Evolutionary conservation across 371 early-diverging fungal genomes (phyloP).

Genomic region (Mortierella sp.): DNA sequence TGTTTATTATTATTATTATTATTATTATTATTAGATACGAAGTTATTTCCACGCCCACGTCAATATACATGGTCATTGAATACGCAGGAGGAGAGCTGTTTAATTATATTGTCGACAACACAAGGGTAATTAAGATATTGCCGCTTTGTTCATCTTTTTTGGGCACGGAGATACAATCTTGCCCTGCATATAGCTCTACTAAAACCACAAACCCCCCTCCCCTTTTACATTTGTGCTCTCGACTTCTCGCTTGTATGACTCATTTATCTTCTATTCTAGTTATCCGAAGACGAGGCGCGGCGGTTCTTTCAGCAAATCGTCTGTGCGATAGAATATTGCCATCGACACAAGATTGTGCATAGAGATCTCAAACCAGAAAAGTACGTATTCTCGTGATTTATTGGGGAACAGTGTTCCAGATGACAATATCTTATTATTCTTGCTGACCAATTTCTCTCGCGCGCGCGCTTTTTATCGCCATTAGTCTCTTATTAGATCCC

Average conservation of each 20-base stretch:
- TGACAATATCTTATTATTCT: background rate
- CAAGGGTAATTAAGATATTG: constrained; percentile 68
- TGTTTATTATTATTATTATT: background rate
- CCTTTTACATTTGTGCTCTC: background rate
- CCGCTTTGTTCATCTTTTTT: background rate
- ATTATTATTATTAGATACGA: constrained; percentile 76
- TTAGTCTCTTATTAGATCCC: constrained; percentile 90
- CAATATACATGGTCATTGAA: constrained; percentile 98
- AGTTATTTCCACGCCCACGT: constrained; percentile 96
- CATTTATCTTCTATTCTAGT: constrained; percentile 58
- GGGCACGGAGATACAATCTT: background rate
- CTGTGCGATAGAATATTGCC: constrained; percentile 98
- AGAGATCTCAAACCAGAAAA: constrained; percentile 90
- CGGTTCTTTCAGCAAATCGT: constrained; percentile 98
- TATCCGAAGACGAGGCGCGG: constrained; percentile 92
- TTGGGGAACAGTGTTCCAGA: constrained; percentile 1
- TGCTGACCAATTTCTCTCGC: background rate
- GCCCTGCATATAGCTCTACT: background rate
- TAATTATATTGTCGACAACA: constrained; percentile 96
- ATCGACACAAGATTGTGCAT: constrained; percentile 98
- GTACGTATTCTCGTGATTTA: constrained; percentile 60
- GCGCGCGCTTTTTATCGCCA: background rate
- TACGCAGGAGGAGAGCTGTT: constrained; percentile 97
- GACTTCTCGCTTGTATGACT: constrained; percentile 12
- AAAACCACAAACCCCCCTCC: background rate